Percentiles rank a stretch among this genome's conserved stretches.
Conservation (phyloP, 2,329 filamentous ascomycete species). For the Colletotrichum sp. region DNA sequence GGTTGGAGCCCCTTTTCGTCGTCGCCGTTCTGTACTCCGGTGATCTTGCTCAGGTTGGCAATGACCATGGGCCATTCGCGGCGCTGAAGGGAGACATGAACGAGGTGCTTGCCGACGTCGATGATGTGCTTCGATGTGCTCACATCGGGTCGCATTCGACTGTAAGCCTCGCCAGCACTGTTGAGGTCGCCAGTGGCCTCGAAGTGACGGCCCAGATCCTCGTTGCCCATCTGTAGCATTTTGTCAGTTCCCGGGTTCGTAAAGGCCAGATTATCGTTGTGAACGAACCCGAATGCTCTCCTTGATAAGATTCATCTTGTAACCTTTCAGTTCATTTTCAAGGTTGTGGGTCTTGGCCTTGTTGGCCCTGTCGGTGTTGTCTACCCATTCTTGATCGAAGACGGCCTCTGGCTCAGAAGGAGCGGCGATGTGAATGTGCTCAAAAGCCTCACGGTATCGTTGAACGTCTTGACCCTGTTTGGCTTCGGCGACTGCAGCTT, state of each 20-base stretch:
- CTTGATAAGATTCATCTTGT: constrained; percentile 97
- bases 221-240: constrained; percentile 80
- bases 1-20: constrained; percentile 57
- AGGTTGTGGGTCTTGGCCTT: constrained; percentile 75
- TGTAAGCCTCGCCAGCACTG: constrained; percentile 78
- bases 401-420: constrained; percentile 72
- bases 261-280: background rate
- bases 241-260: constrained; percentile 4
- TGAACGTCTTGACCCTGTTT: constrained; percentile 77
- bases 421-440: constrained; percentile 66
- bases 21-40: constrained; percentile 46
- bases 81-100: constrained; percentile 77
- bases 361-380: constrained; percentile 69
- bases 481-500: constrained; percentile 76
- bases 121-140: constrained; percentile 83
- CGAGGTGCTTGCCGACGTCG: constrained; percentile 80
- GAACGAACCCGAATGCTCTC: constrained; percentile 85
- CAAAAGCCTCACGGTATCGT: constrained; percentile 73
- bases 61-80: constrained; percentile 77
- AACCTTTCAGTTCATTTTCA: constrained; percentile 84
- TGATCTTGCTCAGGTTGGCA: constrained; percentile 67
- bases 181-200: constrained; percentile 78
- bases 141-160: constrained; percentile 89
- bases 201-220: constrained; percentile 86
- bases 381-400: constrained; percentile 78